Percentiles rank a stretch among this genome's conserved stretches.
These are phyloP conservation scores for Ascocoryne sarcoides DNA, from an alignment of 2,329 filamentous ascomycete species.

Conservation along the genomic window DNA sequence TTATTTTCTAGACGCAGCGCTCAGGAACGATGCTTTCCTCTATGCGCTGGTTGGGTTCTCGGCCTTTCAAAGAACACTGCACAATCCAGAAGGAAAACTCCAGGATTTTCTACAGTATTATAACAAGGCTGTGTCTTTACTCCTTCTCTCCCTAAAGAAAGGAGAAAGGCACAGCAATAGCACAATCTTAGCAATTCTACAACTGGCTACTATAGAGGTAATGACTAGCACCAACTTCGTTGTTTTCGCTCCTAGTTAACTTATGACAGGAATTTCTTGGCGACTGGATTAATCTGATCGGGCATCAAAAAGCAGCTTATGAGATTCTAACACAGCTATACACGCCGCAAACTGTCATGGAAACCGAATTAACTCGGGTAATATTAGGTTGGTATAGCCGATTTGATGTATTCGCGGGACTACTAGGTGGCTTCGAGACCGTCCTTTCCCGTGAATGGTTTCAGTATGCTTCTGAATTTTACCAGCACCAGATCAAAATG, in stretches of 20 bases:
- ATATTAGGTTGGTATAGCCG: conserved; percentile 84
- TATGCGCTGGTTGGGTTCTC: conserved; percentile 84
- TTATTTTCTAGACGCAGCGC: conserved; percentile 61
- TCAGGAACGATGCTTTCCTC: conserved; percentile 71
- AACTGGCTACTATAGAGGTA: conserved; percentile 91
- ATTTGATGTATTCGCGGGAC: conserved; percentile 76
- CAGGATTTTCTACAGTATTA: conserved; percentile 83
- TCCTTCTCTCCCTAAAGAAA: conserved; percentile 62
- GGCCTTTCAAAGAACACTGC: conserved; percentile 74
- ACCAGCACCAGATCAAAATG: conserved; percentile 45
- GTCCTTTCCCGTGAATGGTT: conserved; percentile 75
- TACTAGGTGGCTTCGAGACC: conserved; percentile 72
- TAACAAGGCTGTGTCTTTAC: conserved; percentile 72
- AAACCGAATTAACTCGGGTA: conserved; percentile 61
- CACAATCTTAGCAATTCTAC: conserved; percentile 78
- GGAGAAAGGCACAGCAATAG: conserved; percentile 63
- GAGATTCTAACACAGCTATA: conserved; percentile 72
- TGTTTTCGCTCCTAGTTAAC: conserved; percentile 6
- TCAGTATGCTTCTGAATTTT: conserved; percentile 39
- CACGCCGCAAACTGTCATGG: conserved; percentile 64
- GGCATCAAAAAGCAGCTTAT: conserved; percentile 84
- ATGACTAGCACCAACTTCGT: conserved; percentile 18
- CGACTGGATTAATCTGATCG: conserved; percentile 89
- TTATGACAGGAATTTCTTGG: conserved; percentile 73
- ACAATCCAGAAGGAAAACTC: conserved; percentile 62